Evolutionary conservation across 2,329 filamentous ascomycete genomes (phyloP).

Genomic region (Sporothrix pseudoabietina): DNA sequence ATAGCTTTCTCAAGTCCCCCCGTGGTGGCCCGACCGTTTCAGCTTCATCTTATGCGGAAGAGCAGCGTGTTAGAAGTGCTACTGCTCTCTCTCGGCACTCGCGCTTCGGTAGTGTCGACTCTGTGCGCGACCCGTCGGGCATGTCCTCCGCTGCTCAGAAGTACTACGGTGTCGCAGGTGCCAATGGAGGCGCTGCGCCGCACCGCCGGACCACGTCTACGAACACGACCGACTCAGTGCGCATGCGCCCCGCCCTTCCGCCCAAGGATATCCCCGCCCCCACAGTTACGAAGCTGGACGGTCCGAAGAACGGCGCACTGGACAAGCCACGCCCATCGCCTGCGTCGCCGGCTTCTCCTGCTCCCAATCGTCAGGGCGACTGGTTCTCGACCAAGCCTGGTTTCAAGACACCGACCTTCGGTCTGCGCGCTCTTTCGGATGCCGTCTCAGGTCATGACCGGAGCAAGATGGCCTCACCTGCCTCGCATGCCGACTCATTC

Average conservation of each 20-base stretch:
- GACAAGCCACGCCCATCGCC: conserved; percentile 44
- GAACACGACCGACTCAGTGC: conserved; percentile 56
- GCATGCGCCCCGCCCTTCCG: conserved; percentile 49
- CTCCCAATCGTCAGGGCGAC: conserved; percentile 50
- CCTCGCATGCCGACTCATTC: conserved; percentile 54
- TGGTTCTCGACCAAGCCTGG: conserved; percentile 59
- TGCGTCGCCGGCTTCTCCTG: conserved; percentile 47
- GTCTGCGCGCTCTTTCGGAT: conserved; percentile 85
- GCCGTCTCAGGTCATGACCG: conserved; percentile 59
- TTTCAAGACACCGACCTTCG: conserved; percentile 58
- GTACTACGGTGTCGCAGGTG: conserved; percentile 60
- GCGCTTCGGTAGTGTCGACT: conserved; percentile 77
- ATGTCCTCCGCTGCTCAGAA: conserved; percentile 68
- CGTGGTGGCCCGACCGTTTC: conserved; percentile 49
- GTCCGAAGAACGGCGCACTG: conserved; percentile 39
- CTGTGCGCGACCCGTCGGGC: conserved; percentile 60
- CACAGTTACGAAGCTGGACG: conserved; percentile 63
- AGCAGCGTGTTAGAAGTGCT: conserved; percentile 67
- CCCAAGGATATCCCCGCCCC: conserved; percentile 59
- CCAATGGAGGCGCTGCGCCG: conserved; percentile 43
- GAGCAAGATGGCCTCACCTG: conserved; percentile 53
- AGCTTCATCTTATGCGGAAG: conserved; percentile 63
- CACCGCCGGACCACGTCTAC: conserved; percentile 65
- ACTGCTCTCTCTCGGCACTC: conserved; percentile 72
- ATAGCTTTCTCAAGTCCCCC: conserved; percentile 57